phyloP scores from a whole-genome alignment of 2,329 filamentous ascomycete species.

The Stachybotrys chartarum region DNA sequence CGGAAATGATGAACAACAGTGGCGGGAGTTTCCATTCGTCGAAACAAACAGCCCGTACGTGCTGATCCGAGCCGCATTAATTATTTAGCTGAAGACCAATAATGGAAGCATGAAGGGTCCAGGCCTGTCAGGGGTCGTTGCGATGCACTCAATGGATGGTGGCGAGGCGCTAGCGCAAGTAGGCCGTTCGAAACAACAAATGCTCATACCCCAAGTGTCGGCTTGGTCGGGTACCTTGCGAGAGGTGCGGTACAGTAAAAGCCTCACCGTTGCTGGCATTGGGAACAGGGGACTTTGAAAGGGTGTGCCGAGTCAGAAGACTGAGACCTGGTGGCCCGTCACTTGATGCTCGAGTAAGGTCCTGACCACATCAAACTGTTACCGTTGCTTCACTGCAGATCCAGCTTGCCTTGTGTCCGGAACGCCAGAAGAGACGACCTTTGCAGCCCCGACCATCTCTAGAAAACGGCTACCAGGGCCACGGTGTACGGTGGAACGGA shows the following conservation, averaged over 20 bases:
- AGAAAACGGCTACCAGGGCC: not conserved
- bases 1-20: no score
- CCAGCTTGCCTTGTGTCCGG: no score
- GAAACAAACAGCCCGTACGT: not conserved
- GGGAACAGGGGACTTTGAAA: not conserved
- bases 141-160: not conserved
- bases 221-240: no score
- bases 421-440: not conserved
- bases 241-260: not conserved
- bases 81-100: no score
- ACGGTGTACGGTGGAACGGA: not conserved
- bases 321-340: not conserved
- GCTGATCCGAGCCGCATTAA: not conserved
- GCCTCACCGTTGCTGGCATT: not conserved
- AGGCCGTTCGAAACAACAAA: not conserved
- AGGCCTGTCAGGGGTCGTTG: not conserved
- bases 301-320: not conserved
- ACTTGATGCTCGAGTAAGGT: not conserved
- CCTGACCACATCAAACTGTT: not conserved
- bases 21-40: not conserved
- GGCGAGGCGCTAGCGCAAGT: not conserved
- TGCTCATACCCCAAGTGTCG: no score
- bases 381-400: no score
- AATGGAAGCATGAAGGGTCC: not conserved
- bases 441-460: not conserved